Base-by-base conservation (phyloP, 1,139 yeast species). In the Suhomyces kunorum region DNA sequence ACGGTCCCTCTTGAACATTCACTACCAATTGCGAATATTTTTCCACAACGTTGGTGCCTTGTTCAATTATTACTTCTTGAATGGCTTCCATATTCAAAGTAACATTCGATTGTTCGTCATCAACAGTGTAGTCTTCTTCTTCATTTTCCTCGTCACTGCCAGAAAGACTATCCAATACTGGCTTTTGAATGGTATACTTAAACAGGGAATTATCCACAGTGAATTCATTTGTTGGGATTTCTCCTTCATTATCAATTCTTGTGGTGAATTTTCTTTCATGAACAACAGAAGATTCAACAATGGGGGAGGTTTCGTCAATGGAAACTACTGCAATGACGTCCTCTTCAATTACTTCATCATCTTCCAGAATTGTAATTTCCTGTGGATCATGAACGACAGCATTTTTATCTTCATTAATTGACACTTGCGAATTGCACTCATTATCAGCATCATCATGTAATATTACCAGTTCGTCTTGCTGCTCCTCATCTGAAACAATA, bases 111-210 rank as follows among this genome's bases (percentile, higher is more conserved):
- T n/a, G n/a, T n/a, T n/a, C n/a, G n/a, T n/a, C n/a, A n/a, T n/a
- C n/a, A n/a, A n/a, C n/a, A n/a, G n/a, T n/a, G n/a, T n/a, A 4
- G 8, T 25, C 28, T 5, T 5, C 20, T 14, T 22, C 27, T 9
- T 31, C 33, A 3, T 30, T 27, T 15, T 31, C 34, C 6, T 42
- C 41, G 12, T 36, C 43, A n/a, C 34, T 31, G 2, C 14, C 14
- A 8, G 34, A 22, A 14, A 31, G 8, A 8, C 20, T 23, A 14
- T 31, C 19, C n/a, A 31, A 22, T 11, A 23, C 22, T 6, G 26
- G 34, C 19, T 31, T 23, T 3, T 8, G 8, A 15, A 31, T 31
- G 6, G 12, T 19, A 14, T 29, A 18, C 19, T 13, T 29, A 16
- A 29, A 29, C 19, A 9, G n/a, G n/a, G 24, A 20, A 20, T 9